Evolutionary conservation across 2,329 filamentous ascomycete genomes (phyloP), one percentile per base, ranked within the genome.

Genomic region (Aspergillus sp.): DNA sequence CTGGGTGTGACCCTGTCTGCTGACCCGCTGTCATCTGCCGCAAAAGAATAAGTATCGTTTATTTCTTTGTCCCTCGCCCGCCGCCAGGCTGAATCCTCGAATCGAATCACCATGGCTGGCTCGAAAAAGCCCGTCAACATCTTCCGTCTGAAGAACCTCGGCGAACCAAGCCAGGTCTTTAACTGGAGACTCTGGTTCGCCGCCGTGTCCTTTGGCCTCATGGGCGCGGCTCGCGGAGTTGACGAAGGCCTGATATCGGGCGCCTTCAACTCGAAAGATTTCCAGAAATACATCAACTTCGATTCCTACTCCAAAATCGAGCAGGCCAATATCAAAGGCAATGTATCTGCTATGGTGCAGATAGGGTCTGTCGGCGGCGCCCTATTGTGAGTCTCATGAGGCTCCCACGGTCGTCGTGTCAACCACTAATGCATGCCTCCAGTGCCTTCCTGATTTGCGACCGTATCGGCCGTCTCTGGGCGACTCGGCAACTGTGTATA

Each of bases 161-260:
- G 73, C 37, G 80, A 83, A 39, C 82, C 82, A 4, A 70, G 71
- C 34, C 74, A 82, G 50, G 72, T 78, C 40, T 74, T 86, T 55
- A 88, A 88, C 62, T 86, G 80, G 80, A 69, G 75, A 27, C 67
- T 88, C 40, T 86, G 80, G 78, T 84, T 82, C 57, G 78, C 81
- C 26, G 80, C 86, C 34, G 52, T 83, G 41, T 78, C 75, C 4
- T 85, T 86, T 42, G 78, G 78, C 29, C 70, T 89, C 22, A 75
- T 88, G 59, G 83, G 83, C 34, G 81, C 82, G 2, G 81, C 82
- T 25, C 73, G 82, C 37, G 83, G 83, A 46, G 60, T 86, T n/a
- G 83, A 89, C 42, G 83, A 89, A 58, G 83, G 83, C 39, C 68
- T 89, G 37, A 86, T 86, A 42, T 75, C 72, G 6, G 81, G 80